phyloP scores from a whole-genome alignment of 371 early-diverging fungal genomes.

The Actinomortierella ambigua region DNA sequence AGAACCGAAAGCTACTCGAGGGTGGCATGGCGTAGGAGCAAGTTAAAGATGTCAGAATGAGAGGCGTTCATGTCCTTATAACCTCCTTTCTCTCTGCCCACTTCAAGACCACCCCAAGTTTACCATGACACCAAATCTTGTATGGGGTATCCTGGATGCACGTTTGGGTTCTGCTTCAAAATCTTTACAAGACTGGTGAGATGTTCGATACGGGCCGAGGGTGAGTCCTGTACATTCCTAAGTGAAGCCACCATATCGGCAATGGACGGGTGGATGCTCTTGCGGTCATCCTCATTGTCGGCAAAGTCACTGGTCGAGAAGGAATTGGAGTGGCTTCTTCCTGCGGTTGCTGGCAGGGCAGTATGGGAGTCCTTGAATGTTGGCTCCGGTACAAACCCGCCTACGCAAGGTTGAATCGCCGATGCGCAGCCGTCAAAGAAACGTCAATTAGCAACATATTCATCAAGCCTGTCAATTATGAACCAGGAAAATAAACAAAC shows the following conservation, averaged over 20 bases:
- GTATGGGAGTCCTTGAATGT: constrained; percentile 28
- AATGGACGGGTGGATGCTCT: constrained; percentile 37
- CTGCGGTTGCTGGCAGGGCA: constrained; percentile 15
- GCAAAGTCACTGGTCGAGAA: constrained; percentile 44
- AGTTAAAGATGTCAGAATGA: background rate
- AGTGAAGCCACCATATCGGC: constrained; percentile 30
- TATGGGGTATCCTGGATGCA: constrained; percentile 38
- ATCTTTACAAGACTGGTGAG: constrained; percentile 34
- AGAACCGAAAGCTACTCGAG: constrained; percentile 54
- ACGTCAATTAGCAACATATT: too few species aligned
- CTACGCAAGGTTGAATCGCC: background rate
- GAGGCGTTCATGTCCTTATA: too few species aligned
- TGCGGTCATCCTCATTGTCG: constrained; percentile 45
- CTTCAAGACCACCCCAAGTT: too few species aligned
- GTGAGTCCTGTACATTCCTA: constrained; percentile 25
- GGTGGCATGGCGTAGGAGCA: background rate
- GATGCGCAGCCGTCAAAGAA: too few species aligned
- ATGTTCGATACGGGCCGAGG: constrained; percentile 33
- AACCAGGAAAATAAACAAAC: too few species aligned
- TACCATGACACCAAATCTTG: constrained; percentile 40
- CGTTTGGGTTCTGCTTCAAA: constrained; percentile 36
- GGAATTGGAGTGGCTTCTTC: constrained; percentile 44
- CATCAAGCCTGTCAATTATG: too few species aligned
- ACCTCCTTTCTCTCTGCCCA: too few species aligned
- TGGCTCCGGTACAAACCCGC: constrained; percentile 33